phyloP scores from a whole-genome alignment of 805 yeast species.

The Lachancea thermotolerans region DNA sequence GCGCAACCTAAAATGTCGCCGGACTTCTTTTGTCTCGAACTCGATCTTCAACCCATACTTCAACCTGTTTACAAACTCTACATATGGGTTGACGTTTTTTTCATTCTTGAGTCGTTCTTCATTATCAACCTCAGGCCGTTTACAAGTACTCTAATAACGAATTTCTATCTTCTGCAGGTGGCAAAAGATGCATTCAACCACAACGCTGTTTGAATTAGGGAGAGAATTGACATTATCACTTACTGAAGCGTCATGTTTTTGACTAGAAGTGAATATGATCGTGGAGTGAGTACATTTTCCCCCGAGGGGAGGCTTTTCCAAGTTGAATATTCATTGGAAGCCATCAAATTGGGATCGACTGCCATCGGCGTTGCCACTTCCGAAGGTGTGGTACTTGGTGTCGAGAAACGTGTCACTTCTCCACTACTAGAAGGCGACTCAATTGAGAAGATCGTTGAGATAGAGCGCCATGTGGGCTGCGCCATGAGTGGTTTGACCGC shows the following conservation, averaged over 20 bases:
- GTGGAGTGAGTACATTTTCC: conserved; percentile 97
- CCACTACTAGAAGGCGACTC: conserved; percentile 84
- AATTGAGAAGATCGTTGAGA: conserved; percentile 92
- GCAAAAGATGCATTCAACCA: no score
- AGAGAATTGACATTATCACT: no score
- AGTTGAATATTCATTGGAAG: conserved; percentile 96
- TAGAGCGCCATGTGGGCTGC: conserved; percentile 91
- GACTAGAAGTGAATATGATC: conserved; percentile 98
- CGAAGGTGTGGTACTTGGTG: conserved; percentile 94
- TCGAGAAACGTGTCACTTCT: conserved; percentile 94
- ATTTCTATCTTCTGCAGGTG: no score
- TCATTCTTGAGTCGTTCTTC: no score
- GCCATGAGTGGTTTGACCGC: conserved; percentile 99
- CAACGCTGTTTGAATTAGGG: no score
- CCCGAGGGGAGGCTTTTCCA: conserved; percentile 98
- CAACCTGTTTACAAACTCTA: no score
- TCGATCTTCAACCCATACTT: no score
- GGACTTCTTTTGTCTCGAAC: no score
- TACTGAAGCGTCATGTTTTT: conserved; percentile 58
- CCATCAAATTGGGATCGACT: conserved; percentile 84
- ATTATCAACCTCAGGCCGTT: no score
- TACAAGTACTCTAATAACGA: no score
- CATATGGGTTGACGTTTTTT: no score
- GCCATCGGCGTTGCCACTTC: conserved; percentile 95
- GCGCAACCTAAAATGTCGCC: no score